Percentiles rank a stretch among this genome's conserved stretches.
phyloP scores from a whole-genome alignment of 768 basidiomycete genomes.

The Chlorophyllum brunneum region DNA sequence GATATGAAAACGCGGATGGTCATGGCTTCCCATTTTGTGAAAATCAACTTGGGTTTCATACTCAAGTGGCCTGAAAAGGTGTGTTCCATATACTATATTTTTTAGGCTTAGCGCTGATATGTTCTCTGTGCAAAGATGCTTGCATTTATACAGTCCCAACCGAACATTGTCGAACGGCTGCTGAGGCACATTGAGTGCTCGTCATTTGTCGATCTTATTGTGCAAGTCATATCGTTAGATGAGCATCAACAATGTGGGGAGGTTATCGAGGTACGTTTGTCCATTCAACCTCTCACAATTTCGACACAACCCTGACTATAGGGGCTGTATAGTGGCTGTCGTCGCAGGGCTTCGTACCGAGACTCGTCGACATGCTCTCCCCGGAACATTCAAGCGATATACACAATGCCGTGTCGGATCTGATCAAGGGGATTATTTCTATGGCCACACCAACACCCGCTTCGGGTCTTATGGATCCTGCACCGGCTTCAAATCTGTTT shows the following conservation, averaged over 20 bases:
- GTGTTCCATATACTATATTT: constrained; percentile 28
- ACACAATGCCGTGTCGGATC: constrained; percentile 84
- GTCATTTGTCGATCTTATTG: constrained; percentile 86
- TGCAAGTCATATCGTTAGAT: constrained; percentile 87
- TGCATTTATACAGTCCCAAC: constrained; percentile 82
- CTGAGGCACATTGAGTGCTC: constrained; percentile 85
- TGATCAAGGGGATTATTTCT: constrained; percentile 92
- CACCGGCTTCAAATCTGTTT: constrained; percentile 80
- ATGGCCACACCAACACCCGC: constrained; percentile 88
- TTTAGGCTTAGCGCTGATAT: constrained; percentile 17
- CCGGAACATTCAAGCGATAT: constrained; percentile 70
- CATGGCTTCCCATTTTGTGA: constrained; percentile 91
- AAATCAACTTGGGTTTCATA: constrained; percentile 87
- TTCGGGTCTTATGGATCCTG: constrained; percentile 65
- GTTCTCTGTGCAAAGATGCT: constrained; percentile 68
- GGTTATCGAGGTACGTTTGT: constrained; percentile 76
- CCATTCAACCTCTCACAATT: constrained; percentile 17
- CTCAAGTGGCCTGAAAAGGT: constrained; percentile 89
- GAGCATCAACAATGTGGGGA: constrained; percentile 78
- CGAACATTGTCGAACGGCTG: constrained; percentile 75
- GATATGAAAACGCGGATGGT: constrained; percentile 86
- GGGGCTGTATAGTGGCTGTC: constrained; percentile 77
- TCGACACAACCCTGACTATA: neutral
- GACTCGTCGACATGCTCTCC: constrained; percentile 78
- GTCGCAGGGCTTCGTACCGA: constrained; percentile 74